Conservation (phyloP, 1,139 yeast species). For the Scheffersomyces segobiensis region DNA sequence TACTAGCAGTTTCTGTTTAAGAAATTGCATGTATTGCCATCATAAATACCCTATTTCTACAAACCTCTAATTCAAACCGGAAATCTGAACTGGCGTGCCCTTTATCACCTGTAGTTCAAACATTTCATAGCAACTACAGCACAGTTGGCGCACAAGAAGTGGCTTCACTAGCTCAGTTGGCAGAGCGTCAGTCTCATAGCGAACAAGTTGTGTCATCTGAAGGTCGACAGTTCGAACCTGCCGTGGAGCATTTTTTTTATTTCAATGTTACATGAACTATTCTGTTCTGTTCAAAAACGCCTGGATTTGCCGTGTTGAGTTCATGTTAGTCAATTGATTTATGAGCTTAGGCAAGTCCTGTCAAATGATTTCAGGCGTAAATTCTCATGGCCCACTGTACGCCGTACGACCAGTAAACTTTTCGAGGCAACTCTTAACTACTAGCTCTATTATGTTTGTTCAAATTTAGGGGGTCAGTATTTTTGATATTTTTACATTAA, state of each 20-base stretch:
- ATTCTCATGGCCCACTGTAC: neutral
- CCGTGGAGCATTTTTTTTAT: constrained; percentile 46
- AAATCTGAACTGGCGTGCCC: too few species aligned
- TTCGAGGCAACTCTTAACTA: neutral
- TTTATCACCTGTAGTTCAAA: neutral
- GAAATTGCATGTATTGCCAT: too few species aligned
- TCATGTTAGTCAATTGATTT: too few species aligned
- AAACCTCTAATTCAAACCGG: too few species aligned
- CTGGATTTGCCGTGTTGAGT: too few species aligned
- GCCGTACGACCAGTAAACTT: neutral
- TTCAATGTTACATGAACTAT: neutral
- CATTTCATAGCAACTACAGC: neutral
- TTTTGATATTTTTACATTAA: neutral
- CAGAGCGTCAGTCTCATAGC: constrained; percentile 53
- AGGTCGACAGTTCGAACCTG: constrained; percentile 59
- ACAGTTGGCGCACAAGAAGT: neutral
- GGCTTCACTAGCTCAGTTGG: constrained; percentile 52
- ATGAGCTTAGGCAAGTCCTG: too few species aligned
- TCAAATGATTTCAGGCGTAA: neutral
- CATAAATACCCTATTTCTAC: too few species aligned
- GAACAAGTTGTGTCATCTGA: constrained; percentile 40
- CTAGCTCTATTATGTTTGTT: too few species aligned
- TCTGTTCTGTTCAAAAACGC: too few species aligned
- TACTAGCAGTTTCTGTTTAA: too few species aligned
- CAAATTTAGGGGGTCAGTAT: too few species aligned